Percentiles rank a stretch among this genome's conserved stretches.
Evolutionary conservation across 1,139 yeast genomes (phyloP).

Genomic region (Suhomyces coccinellae): DNA sequence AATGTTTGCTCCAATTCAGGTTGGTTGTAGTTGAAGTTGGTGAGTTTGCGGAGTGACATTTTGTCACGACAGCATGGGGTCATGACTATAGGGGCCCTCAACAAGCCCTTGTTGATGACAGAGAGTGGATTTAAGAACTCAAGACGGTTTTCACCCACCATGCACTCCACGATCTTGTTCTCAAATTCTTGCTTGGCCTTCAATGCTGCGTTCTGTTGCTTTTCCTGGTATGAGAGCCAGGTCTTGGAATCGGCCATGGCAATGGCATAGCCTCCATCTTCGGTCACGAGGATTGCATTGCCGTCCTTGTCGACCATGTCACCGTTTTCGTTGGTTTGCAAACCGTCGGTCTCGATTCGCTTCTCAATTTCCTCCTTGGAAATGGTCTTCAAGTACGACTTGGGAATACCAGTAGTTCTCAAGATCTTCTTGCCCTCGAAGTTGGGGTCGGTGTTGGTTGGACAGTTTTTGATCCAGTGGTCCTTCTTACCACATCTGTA

Average conservation of each 20-base stretch:
- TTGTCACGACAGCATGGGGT: constrained; percentile 77
- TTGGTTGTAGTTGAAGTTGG: constrained; percentile 42
- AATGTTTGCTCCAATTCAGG: constrained; percentile 63
- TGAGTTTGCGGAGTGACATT: constrained; percentile 54
- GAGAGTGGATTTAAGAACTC: constrained; percentile 59
- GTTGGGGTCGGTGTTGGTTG: constrained; percentile 87
- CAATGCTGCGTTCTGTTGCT: constrained; percentile 54
- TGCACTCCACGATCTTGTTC: constrained; percentile 31
- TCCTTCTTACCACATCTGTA: constrained; percentile 96
- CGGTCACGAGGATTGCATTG: constrained; percentile 79
- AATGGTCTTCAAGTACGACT: constrained; percentile 82
- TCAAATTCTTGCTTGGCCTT: constrained; percentile 48
- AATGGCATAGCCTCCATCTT: constrained; percentile 92
- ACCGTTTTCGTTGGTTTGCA: constrained; percentile 46
- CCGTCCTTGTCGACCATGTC: constrained; percentile 61
- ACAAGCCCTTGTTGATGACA: constrained; percentile 60
- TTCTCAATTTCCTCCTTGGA: constrained; percentile 48
- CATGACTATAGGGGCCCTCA: constrained; percentile 69
- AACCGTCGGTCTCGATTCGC: constrained; percentile 55
- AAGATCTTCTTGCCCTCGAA: constrained; percentile 91
- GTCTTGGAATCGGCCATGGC: constrained; percentile 93
- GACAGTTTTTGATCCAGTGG: constrained; percentile 96
- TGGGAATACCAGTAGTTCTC: constrained; percentile 96
- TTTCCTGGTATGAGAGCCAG: constrained; percentile 84
- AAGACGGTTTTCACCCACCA: constrained; percentile 44